Conservation (phyloP, 805 yeast genomes). For the Sugiyamaella lignohabitans region DNA sequence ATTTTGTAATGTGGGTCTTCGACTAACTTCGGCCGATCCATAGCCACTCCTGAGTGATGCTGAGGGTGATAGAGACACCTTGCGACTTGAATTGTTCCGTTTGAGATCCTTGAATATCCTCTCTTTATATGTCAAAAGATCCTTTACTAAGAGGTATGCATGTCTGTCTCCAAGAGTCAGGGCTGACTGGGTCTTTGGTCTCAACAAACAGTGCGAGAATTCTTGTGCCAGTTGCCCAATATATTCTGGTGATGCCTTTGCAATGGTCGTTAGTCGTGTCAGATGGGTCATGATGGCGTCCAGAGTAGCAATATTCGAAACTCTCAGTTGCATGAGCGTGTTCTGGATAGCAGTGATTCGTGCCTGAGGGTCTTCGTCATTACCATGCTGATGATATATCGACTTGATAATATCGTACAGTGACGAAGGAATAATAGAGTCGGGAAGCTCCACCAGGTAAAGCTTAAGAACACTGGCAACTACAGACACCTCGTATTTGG, state of each 20-base stretch:
- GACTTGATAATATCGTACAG: slow-evolving; percentile 63
- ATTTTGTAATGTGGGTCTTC: slow-evolving; percentile 13
- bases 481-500: slow-evolving; percentile 44
- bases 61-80: not conserved
- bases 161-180: slow-evolving; percentile 52
- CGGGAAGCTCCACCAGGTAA: slow-evolving; percentile 74
- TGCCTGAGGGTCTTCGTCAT: slow-evolving; percentile 28
- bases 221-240: slow-evolving; percentile 48
- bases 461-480: slow-evolving; percentile 65
- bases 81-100: slow-evolving; percentile 22
- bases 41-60: not conserved
- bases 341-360: slow-evolving; percentile 61
- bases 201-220: slow-evolving; percentile 54
- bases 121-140: slow-evolving; percentile 53
- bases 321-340: slow-evolving; percentile 59
- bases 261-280: slow-evolving; percentile 50
- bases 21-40: not conserved
- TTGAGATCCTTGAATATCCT: slow-evolving; percentile 61
- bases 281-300: slow-evolving; percentile 77
- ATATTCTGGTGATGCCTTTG: slow-evolving; percentile 33
- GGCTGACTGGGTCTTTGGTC: slow-evolving; percentile 44
- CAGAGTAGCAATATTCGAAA: slow-evolving; percentile 68
- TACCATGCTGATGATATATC: slow-evolving; percentile 49
- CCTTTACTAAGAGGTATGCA: slow-evolving; percentile 52
- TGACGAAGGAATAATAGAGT: slow-evolving; percentile 59